Evolutionary conservation across 2,329 filamentous ascomycete genomes (phyloP), one percentile per base, ranked within the genome.

Genomic region (Hypoxylon sp.): DNA sequence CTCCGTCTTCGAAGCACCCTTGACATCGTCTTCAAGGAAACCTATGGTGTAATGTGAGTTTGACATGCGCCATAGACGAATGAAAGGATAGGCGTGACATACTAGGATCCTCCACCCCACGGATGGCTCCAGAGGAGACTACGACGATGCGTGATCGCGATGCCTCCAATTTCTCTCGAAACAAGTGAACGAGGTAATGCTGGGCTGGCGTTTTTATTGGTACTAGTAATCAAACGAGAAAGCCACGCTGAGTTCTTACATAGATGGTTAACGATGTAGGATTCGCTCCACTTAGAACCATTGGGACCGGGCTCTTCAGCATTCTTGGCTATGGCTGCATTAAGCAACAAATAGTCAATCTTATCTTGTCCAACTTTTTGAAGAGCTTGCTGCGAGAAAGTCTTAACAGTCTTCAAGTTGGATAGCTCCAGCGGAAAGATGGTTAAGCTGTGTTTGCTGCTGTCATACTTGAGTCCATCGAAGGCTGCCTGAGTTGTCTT

Each of bases 241-340:
- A 42, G 19, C 4, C 10, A 10, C 6, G 3, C 11, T n/a, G 42
- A 8, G 5, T 21, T 21, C 81, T 71, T 57, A 87, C 85, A 83
- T 7, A 87, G 78, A 62, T 87, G 84, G 66, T 88, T 88, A 19
- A 88, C 85, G 15, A 87, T 75, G 31, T 83, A 81, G 0, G 79
- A 42, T 74, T 87, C 83, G 71, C 82, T 84, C 85, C 85, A 87
- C 71, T 82, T 82, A 1, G 81, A 83, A 2, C 82, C 82, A 56
- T 80, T 69, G 0, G 80, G 79, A 0, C 80, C 79, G 7, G 79
- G 77, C 11, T 77, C 74, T 8, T 80, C 75, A 0, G 80, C 77
- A 0, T 69, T 69, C n/a, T 80, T 80, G 29, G 72, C 76, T n/a
- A 83, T 78, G 13, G 72, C 86, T 0, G 86, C 86, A 62, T 87